Base-by-base conservation (phyloP, 2,329 filamentous ascomycete genomes). In the Colletotrichum karsti region DNA sequence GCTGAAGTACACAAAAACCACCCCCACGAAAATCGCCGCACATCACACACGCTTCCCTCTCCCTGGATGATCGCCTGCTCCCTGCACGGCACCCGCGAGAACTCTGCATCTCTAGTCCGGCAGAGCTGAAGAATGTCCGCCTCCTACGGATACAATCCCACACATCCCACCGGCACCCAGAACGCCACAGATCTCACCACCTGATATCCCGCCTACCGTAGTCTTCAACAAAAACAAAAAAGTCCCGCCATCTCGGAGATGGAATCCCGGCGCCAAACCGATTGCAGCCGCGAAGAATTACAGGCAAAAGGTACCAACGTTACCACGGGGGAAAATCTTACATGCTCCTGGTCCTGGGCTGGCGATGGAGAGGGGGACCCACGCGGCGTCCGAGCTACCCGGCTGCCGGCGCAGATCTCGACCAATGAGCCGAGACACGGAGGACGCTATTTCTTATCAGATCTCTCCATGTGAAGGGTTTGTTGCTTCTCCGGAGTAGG, bases 321-420 rank as follows among this genome's bases (percentile, higher is more conserved):
- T 4, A 48, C 37, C 26, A 35, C n/a, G 42, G 61, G 18, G 18
- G 24, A 22, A 35, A 44, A 33, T 30, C 54, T n/a, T 42, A 37
- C 54, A 24, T 30, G 7, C 13, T 35, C 33, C 33, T 13, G 13
- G 9, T 9, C 54, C 41, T 8, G 35, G 54, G 15, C 12, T 13
- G 33, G 22, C 51, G 10, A 33, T 3, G 24, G n/a, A 6, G 46
- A 50, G 15, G 8, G 44, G 51, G 22, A 20, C 33, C 63, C 58
- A 56, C 30, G 39, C 54, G 57, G 63, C 30, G 39, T 8, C 63
- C 58, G 63, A 66, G 26, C 33, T 50, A 33, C 62, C 62, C 54
- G 35, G 35, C 55, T 22, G 37, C 62, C 62, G 55, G 46, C 37
- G 24, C 22, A 44, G 50, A 24, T 42, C 33, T 10, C 7, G 20